Conservation (phyloP, 192 early-diverging fungal genomes). For the Diversispora eburnea region DNA sequence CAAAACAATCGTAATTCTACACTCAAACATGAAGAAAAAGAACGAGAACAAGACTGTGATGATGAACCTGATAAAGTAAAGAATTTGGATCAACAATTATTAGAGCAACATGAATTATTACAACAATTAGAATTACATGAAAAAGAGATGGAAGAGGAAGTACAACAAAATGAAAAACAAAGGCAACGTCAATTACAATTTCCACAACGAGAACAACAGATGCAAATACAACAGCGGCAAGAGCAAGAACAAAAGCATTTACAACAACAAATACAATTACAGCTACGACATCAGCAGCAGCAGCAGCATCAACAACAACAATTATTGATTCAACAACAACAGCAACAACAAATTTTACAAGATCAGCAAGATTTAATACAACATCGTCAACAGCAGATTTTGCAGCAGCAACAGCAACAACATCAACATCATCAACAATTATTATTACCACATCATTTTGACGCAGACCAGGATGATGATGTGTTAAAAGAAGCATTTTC, state of each 20-base stretch:
- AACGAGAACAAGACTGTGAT: neutral
- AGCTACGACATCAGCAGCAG: neutral
- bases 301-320: constrained; percentile 25
- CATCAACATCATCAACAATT: constrained; percentile 14
- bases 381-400: constrained; percentile 1
- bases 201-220: constrained; percentile 8
- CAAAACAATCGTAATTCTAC: neutral
- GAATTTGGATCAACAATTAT: neutral
- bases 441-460: constrained; percentile 18
- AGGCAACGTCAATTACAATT: constrained; percentile 1
- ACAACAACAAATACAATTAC: neutral
- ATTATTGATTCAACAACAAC: neutral
- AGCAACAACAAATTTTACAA: constrained; percentile 20
- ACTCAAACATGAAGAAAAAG: constrained; percentile 1
- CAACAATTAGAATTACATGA: neutral
- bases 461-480: constrained; percentile 32
- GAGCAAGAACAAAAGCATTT: constrained; percentile 5
- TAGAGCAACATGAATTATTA: neutral
- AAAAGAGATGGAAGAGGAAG: neutral
- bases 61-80: neutral
- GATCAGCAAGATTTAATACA: neutral
- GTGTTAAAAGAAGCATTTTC: constrained; percentile 34
- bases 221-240: constrained; percentile 16
- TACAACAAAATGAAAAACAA: neutral
- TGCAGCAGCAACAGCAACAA: constrained; percentile 10